phyloP scores from a whole-genome alignment of 176 grass and related monocot genomes.

The Musa schizocarpa region DNA sequence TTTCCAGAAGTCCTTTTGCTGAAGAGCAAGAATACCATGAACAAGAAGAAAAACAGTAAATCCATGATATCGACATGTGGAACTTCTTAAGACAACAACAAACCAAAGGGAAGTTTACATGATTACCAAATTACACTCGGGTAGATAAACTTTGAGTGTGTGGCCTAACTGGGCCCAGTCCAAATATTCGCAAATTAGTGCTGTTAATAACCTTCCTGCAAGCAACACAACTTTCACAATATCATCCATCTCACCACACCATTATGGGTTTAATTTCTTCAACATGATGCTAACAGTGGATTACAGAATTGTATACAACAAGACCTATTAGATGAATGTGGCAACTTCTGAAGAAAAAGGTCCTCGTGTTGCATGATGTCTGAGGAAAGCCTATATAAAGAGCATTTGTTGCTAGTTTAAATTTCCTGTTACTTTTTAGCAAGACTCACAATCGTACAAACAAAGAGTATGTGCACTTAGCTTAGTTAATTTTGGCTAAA shows the following conservation, averaged over 20 bases:
- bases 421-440: too few species aligned
- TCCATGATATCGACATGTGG: neutral
- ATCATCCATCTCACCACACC: neutral
- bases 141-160: conserved; percentile 86
- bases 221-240: neutral
- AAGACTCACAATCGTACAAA: too few species aligned
- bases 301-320: neutral
- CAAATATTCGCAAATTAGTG: conserved; percentile 80
- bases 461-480: too few species aligned
- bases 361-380: neutral
- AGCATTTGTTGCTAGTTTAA: neutral
- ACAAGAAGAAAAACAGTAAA: neutral
- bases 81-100: neutral
- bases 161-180: conserved; percentile 91
- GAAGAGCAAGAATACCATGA: neutral
- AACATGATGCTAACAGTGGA: neutral
- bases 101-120: neutral
- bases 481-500: too few species aligned
- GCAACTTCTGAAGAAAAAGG: neutral
- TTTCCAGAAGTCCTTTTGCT: conserved; percentile 95
- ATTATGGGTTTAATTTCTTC: neutral
- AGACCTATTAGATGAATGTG: neutral
- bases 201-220: conserved; percentile 81
- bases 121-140: conserved; percentile 89
- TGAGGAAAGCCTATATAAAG: neutral